phyloP scores from a whole-genome alignment of 306 rosid genomes.

The Sicyos edulis region DNA sequence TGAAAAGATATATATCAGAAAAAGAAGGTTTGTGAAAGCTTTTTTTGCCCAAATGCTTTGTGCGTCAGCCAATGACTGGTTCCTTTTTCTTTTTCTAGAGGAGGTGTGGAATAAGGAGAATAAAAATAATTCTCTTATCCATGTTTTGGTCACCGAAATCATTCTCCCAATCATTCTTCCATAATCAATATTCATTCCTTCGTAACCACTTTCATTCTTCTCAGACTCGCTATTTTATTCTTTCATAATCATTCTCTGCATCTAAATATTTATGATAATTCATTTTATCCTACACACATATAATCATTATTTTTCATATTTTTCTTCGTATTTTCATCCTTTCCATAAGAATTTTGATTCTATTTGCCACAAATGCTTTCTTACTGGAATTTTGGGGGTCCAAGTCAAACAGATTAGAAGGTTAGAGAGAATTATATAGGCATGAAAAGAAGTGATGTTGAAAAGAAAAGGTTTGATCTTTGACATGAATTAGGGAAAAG shows the following conservation, averaged over 20 bases:
- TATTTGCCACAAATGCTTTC: too few relatives aligned
- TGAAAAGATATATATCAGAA: slow-evolving; percentile 7
- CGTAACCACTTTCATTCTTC: too few relatives aligned
- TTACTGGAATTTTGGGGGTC: background rate
- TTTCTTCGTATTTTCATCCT: background rate
- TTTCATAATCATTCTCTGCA: too few relatives aligned
- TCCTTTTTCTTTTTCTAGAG: background rate
- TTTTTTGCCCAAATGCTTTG: background rate
- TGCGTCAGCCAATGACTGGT: slow-evolving; percentile 12
- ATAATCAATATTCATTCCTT: too few relatives aligned
- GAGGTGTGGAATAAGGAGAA: too few relatives aligned
- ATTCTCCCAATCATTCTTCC: too few relatives aligned
- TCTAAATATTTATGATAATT: too few relatives aligned
- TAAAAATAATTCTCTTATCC: too few relatives aligned
- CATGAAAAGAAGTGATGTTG: background rate
- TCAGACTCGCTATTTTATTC: too few relatives aligned
- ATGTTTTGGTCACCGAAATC: too few relatives aligned
- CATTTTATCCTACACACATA: too few relatives aligned
- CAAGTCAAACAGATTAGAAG: background rate
- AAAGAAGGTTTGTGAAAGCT: slow-evolving; percentile 9
- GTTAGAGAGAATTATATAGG: background rate
- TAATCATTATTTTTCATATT: background rate
- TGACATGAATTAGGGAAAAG: slow-evolving; percentile 6
- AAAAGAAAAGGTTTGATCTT: background rate
- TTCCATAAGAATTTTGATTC: too few relatives aligned